Evolutionary conservation across 2,329 filamentous ascomycete species (phyloP), one percentile per base, ranked within the genome.

Genomic region (Fusarium sp.): DNA sequence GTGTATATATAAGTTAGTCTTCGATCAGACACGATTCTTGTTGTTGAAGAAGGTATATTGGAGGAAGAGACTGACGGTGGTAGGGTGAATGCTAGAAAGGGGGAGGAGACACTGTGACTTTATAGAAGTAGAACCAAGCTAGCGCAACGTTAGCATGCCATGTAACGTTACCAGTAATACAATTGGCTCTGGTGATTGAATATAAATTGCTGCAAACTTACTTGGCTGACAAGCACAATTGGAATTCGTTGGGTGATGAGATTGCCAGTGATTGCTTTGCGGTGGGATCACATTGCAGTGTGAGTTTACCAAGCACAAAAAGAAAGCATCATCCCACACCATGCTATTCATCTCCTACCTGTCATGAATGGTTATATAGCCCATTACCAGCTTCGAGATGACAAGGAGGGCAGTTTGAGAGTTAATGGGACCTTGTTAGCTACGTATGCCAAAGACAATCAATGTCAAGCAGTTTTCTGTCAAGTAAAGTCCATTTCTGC

Each of bases 111-210:
- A 13, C 18, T 7, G 25, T 13, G 25, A n/a, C 48, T 52, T 52
- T 52, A 52, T 52, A 52, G 48, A 13, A 11, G 13, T 30, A 1
- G 48, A 14, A n/a, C 14, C 48, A n/a, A 32, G 25, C 18, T 32
- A 10, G 32, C 25, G 6, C n/a, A 30, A 32, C 5, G 10, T 10
- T 8, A 30, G 2, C 25, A 1, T 1, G 2, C 18, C 3, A 9
- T 27, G 16, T n/a, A 7, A 1, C 1, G 10, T 30, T 52, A 0
- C 10, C 3, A 11, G 16, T 10, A n/a, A 10, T 1, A 13, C 13
- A 27, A 2, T 13, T 13, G 10, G 25, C 18, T 52, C 10, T 52
- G 9, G 6, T 45, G 5, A 23, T 45, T 25, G 23, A 11, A 14
- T 23, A 52, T 3, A 1, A 2, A 14, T 52, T 30, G 18, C 27